Evolutionary conservation across 1,284 basidiomycete genomes (phyloP), one percentile per base, ranked within the genome.

Genomic region (Microbotryum lychnidis-dioicae): DNA sequence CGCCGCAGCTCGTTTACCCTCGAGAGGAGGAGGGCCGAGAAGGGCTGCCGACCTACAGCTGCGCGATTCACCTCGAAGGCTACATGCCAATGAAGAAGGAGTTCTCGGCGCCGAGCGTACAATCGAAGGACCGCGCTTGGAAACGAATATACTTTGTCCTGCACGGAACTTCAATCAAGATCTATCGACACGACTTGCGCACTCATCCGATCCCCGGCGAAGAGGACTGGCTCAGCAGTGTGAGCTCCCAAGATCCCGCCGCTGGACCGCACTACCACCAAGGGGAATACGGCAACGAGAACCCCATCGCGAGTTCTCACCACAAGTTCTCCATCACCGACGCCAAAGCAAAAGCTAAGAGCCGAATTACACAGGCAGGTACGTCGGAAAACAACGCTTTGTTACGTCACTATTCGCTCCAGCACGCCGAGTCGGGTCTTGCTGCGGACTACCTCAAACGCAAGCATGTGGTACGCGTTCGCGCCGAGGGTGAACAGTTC

Each of bases 401-500:
- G 37, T 63, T 82, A 33, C 78, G 79, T 63, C 76, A 80, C 57
- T 98, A 97, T 76, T 85, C 90, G 29, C 79, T 99, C 70, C 91
- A 97, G 74, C 77, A 87, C 62, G 91, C 91, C 20, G 93, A 97
- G 49, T 72, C 70, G 3, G 94, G 94, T 25, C 76, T 97, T 18
- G 96, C 91, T 23, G 93, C 90, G 57, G 94, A 98, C 76, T 98
- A 98, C 76, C 67, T 85, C 70, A 98, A 98, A 80, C 81, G 91
- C 65, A 87, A 85, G 77, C 90, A 97, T 75, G 92, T 97, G 46
- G 91, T 98, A n/a, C 82, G 94, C 29, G 84, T 97, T 42, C 79
- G 96, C 60, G 80, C 91, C 69, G 91, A 94, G 74, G 93, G 93
- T 16, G 90, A 98, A 79, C 94, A 98, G 78, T 98, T 98, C 76